These are phyloP conservation scores for Prunus yedoensis DNA, from an alignment of 331 rosid species.

Conservation along the genomic window DNA sequence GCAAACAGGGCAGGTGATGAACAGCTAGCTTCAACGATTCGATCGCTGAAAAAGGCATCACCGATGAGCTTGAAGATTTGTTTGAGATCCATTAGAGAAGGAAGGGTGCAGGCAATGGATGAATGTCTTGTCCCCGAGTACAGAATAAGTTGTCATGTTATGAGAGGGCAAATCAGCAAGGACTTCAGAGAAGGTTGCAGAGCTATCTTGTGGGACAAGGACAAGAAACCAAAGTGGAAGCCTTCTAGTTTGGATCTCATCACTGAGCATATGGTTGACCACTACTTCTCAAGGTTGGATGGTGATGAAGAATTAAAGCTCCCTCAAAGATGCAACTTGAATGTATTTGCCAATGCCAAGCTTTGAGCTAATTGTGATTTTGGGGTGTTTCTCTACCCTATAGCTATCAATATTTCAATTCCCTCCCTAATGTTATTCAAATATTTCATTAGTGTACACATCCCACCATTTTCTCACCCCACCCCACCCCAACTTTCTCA, in stretches of 20 bases:
- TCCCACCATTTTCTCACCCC: no score
- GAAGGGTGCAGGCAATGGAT: constrained; percentile 63
- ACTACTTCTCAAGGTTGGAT: constrained; percentile 62
- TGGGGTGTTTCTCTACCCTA: no score
- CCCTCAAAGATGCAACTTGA: constrained; percentile 63
- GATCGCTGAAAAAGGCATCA: constrained; percentile 65
- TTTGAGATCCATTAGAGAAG: constrained; percentile 76
- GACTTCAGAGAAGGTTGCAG: constrained; percentile 85
- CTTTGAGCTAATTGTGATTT: no score
- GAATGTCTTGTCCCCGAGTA: constrained; percentile 68
- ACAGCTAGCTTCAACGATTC: constrained; percentile 61
- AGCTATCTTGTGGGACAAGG: constrained; percentile 74
- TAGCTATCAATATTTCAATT: no score
- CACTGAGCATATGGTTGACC: constrained; percentile 51
- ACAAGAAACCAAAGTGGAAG: constrained; percentile 82
- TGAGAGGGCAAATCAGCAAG: constrained; percentile 63
- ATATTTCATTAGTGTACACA: no score
- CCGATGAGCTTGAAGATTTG: constrained; percentile 79
- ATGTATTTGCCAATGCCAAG: background rate
- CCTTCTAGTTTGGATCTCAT: constrained; percentile 74
- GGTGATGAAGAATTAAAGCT: constrained; percentile 59
- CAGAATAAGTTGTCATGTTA: constrained; percentile 64
- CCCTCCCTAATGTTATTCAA: no score
- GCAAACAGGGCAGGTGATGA: constrained; percentile 31
- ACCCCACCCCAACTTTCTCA: no score